Conservation (phyloP, 768 basidiomycete species). For the Suillus ampliporus region DNA sequence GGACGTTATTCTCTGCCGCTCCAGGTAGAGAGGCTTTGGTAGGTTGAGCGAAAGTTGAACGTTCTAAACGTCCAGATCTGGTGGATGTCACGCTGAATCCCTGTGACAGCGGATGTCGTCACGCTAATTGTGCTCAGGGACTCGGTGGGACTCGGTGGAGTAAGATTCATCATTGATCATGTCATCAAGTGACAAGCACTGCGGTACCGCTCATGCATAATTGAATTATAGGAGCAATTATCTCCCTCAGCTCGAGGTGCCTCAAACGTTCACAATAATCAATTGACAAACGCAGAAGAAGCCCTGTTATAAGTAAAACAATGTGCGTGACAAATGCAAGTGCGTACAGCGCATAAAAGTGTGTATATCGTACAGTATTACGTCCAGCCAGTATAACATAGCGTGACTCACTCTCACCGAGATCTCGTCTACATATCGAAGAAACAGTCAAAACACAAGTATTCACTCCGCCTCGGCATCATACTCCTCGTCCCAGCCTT, state of each 20-base stretch:
- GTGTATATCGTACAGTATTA: slow-evolving; percentile 4
- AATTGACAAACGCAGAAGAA: not conserved
- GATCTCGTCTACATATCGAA: not conserved
- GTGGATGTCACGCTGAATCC: too few relatives aligned
- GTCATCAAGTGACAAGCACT: too few relatives aligned
- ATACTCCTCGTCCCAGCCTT: slow-evolving; percentile 28
- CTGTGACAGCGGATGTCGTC: too few relatives aligned
- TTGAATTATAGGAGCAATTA: too few relatives aligned
- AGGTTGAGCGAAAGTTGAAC: not conserved
- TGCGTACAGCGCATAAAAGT: not conserved
- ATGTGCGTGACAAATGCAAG: slow-evolving; percentile 2
- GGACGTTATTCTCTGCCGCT: too few relatives aligned
- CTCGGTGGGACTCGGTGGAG: too few relatives aligned
- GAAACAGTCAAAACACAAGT: not conserved
- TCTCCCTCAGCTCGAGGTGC: too few relatives aligned
- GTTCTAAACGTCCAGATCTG: too few relatives aligned
- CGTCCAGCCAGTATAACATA: not conserved
- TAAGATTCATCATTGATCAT: too few relatives aligned
- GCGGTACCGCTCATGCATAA: too few relatives aligned
- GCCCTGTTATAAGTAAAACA: not conserved
- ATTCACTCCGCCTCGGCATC: slow-evolving; percentile 26
- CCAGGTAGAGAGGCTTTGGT: not conserved
- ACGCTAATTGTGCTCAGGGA: too few relatives aligned
- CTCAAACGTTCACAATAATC: too few relatives aligned
- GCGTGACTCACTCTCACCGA: not conserved